These are phyloP conservation scores for Ploettnerulaceae sp. DNA, from an alignment of 2,329 filamentous ascomycete species.

Conservation along the genomic window DNA sequence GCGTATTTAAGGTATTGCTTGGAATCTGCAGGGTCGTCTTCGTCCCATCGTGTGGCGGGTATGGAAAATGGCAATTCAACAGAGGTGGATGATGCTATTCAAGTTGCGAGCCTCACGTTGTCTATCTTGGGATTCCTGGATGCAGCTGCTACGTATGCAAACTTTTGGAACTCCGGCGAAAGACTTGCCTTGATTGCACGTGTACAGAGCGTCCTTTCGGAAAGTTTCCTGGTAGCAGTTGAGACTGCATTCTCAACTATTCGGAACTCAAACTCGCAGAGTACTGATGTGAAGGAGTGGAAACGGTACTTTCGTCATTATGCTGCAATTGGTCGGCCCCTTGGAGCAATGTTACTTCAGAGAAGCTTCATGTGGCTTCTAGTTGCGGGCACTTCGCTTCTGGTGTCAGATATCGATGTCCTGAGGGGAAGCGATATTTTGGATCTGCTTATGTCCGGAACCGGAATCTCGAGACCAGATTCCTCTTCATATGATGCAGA, in stretches of 20 bases:
- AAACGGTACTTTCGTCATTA: slow-evolving; percentile 82
- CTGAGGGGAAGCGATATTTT: slow-evolving; percentile 62
- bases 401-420: slow-evolving; percentile 58
- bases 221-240: slow-evolving; percentile 77
- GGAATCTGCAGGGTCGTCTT: slow-evolving; percentile 52
- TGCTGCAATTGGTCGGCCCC: slow-evolving; percentile 68
- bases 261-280: slow-evolving; percentile 67
- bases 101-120: slow-evolving; percentile 70
- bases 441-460: slow-evolving; percentile 63
- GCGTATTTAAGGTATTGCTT: slow-evolving; percentile 69
- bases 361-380: slow-evolving; percentile 83
- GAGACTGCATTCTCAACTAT: slow-evolving; percentile 90
- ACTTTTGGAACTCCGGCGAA: slow-evolving; percentile 76
- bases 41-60: slow-evolving; percentile 49
- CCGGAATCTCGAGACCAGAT: slow-evolving; percentile 36
- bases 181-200: slow-evolving; percentile 68
- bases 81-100: slow-evolving; percentile 58
- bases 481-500: slow-evolving; percentile 41
- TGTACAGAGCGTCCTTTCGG: slow-evolving; percentile 70
- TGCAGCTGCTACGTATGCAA: slow-evolving; percentile 69
- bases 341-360: slow-evolving; percentile 88
- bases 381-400: slow-evolving; percentile 69
- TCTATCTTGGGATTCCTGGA: slow-evolving; percentile 89
- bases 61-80: slow-evolving; percentile 46
- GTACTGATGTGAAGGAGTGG: slow-evolving; percentile 73